Base-by-base conservation (phyloP, 2,329 filamentous ascomycete species). In the Alternaria sp. region DNA sequence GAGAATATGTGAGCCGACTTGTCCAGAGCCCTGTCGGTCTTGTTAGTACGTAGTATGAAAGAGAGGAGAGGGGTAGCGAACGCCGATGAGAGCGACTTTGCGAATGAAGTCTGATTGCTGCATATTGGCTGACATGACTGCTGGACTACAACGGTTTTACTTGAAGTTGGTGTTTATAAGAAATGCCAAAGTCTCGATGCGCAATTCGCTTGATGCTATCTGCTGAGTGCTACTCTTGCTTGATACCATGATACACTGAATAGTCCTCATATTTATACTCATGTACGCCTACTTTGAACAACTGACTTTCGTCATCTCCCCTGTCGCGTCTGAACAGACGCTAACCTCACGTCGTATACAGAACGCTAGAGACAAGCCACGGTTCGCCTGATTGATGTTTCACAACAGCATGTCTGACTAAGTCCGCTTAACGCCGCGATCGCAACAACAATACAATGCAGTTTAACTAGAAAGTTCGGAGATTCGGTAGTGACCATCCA, bases 21-120 rank as follows among this genome's bases (percentile, higher is more conserved):
- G 32, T 36, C 32, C 32, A 0, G 32, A 36, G 32, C 32, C 32
- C 32, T 36, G 0, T 14, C 3, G 4, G 0, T 6, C 6, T 5
- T 36, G 32, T 36, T 36, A 36, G 32, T 16, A 16, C 6, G 0
- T 1, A 5, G 0, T 0, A 16, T 36, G 0, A 36, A 0, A 1
- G 10, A 36, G 0, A 14, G 32, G 14, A 36, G 32, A 36, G 32
- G 5, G 32, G 0, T 16, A 36, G 32, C 14, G 32, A 16, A 36
- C 32, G 32, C 32, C 32, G 6, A 36, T 36, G 14, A 36, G 32
- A 0, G 32, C 32, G 2, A 36, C 32, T 36, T 14, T 36, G 32
- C 32, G 32, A 1, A 36, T 36, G 32, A 0, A 36, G 12, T 36
- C 32, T 14, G 14, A 0, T 36, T 36, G 32, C 12, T 36, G 32